Evolutionary conservation across 805 yeast species (phyloP), one percentile per base, ranked within the genome.

Genomic region (Ogataea wickerhamii): DNA sequence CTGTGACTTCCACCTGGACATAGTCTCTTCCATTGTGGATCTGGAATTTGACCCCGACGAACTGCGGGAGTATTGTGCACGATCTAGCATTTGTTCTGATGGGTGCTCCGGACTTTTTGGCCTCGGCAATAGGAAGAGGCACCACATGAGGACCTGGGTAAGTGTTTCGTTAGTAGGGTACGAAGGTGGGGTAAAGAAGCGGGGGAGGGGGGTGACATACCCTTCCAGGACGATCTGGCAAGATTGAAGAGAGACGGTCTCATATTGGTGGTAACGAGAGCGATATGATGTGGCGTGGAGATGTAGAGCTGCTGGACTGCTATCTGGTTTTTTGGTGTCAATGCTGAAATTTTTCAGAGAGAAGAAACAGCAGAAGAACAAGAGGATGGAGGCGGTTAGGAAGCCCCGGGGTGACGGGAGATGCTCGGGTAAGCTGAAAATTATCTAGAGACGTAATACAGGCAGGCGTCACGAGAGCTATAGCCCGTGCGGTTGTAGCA

Each of bases 11-110:
- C 37, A 93, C 73, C 36, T 87, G 87, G 27, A 88, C 95, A 58
- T 89, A 93, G 51, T 87, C 95, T 58, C 83, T 86, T 20, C 98
- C 98, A 64, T 93, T 93, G 66, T 93, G 98, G 24, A 93, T 86
- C 63, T 93, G 95, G 63, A 93, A 93, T 52, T 80, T 83, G 40
- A 93, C 70, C 4, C 98, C 98, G 23, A 93, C 96, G 64, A 93
- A 91, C 59, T 87, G 95, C 16, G 98, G 98, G 34, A 93, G 68
- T 38, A 93, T 86, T 14, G 98, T 93, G 58, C 98, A 93, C 24
- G 91, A 70, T 60, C 98, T 77, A 29, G 97, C 96, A 53, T 88
- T 87, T n/a, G 98, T 93, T 66, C 96, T 75, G 44, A 93, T 86
- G 3, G 98, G 95, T 2, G 86, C 74, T 14, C 85, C 85, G 37